phyloP scores from a whole-genome alignment of 2,329 filamentous ascomycete species.

The Epichloe brachyelytri region DNA sequence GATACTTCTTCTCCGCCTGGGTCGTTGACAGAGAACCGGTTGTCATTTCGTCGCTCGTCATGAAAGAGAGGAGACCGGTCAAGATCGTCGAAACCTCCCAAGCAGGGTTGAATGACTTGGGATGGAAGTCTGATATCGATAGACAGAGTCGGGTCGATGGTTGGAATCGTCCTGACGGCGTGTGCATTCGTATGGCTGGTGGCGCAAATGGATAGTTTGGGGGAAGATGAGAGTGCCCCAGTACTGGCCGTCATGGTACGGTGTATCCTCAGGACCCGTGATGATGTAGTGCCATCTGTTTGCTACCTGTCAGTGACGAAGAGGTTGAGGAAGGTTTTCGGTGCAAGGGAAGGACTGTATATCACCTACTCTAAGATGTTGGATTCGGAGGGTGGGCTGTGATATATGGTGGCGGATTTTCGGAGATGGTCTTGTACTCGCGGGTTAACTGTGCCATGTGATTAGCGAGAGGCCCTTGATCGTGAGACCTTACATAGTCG shows the following conservation, averaged over 20 bases:
- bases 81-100: constrained; percentile 98
- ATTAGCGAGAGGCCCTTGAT: constrained; percentile 10
- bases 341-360: background rate
- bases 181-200: constrained; percentile 98
- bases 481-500: background rate
- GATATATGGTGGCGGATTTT: constrained; percentile 81
- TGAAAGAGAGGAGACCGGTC: constrained; percentile 87
- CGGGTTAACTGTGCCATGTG: constrained; percentile 36
- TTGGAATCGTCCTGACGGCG: constrained; percentile 88
- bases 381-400: constrained; percentile 72
- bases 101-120: constrained; percentile 93
- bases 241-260: constrained; percentile 91
- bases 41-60: constrained; percentile 98
- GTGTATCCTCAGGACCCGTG: constrained; percentile 85
- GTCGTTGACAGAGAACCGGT: constrained; percentile 76
- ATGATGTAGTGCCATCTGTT: constrained; percentile 85
- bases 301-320: constrained; percentile 5
- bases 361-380: constrained; percentile 70
- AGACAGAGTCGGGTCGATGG: constrained; percentile 85
- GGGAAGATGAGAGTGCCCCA: constrained; percentile 97
- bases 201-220: constrained; percentile 95
- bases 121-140: constrained; percentile 94
- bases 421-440: constrained; percentile 49
- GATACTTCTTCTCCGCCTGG: constrained; percentile 62
- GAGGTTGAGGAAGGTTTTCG: too few species aligned